Evolutionary conservation across 257 asterid genomes (phyloP).

Genomic region (Dorcoceras hygrometricum): DNA sequence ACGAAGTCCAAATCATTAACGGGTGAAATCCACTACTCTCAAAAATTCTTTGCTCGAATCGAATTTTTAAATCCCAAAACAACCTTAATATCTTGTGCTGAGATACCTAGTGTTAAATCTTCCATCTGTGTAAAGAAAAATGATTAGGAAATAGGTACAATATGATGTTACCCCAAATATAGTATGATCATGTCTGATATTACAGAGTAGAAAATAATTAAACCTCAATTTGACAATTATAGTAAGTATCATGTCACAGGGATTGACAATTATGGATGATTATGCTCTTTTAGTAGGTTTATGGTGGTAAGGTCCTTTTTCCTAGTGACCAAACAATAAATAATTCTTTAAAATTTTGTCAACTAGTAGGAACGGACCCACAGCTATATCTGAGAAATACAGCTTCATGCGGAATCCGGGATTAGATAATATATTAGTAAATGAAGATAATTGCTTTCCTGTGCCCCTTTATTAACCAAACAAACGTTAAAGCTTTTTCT

Average conservation of each 20-base stretch:
- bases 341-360: background rate
- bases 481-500: too few relatives aligned
- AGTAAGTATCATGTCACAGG: background rate
- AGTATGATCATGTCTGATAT: slow-evolving; percentile 11
- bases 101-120: background rate
- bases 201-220: too few relatives aligned
- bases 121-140: background rate
- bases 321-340: background rate
- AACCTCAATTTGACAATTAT: background rate
- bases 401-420: too few relatives aligned
- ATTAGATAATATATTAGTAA: too few relatives aligned
- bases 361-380: background rate
- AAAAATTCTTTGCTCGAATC: background rate
- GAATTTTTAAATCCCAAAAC: too few relatives aligned
- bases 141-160: background rate
- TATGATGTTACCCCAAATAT: background rate
- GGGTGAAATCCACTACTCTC: background rate
- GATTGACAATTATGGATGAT: background rate
- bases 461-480: too few relatives aligned
- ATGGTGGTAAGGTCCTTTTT: background rate
- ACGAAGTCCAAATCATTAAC: too few relatives aligned
- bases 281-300: background rate
- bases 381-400: background rate
- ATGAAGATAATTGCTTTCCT: too few relatives aligned
- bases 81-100: background rate